Evolutionary conservation across 2,329 filamentous ascomycete species (phyloP).

Genomic region (Alternaria metachromatica): DNA sequence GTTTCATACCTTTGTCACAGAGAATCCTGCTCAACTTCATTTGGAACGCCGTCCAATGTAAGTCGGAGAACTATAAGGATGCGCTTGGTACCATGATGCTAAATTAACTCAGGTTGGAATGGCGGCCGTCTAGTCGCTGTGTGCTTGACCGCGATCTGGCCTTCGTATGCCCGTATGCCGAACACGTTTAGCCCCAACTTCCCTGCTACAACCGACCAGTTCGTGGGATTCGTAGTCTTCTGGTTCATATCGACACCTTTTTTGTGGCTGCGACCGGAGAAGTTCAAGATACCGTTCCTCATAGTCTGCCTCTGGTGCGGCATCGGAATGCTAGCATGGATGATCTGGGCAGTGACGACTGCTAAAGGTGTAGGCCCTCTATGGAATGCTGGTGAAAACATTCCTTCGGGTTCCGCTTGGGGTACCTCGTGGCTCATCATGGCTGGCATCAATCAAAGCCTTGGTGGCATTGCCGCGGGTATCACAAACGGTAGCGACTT

Average conservation of each 20-base stretch:
- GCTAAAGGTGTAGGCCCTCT: conserved; percentile 55
- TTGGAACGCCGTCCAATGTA: conserved; percentile 58
- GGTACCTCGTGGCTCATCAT: conserved; percentile 56
- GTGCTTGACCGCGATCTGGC: conserved; percentile 47
- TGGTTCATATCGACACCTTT: conserved; percentile 52
- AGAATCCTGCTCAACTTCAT: conserved; percentile 59
- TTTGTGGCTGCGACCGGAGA: conserved; percentile 58
- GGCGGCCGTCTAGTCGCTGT: conserved; percentile 44
- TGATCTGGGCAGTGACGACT: conserved; percentile 57
- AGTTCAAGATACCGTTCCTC: conserved; percentile 58
- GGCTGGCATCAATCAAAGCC: conserved; percentile 53
- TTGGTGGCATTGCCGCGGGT: conserved; percentile 52
- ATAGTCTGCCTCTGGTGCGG: conserved; percentile 54
- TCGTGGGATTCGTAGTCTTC: conserved; percentile 45
- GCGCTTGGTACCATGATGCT: neutral
- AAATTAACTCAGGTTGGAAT: conserved; percentile 38
- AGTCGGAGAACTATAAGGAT: conserved; percentile 12
- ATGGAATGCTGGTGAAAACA: conserved; percentile 47
- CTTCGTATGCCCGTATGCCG: conserved; percentile 43
- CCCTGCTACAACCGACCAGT: conserved; percentile 46
- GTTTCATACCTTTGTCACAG: conserved; percentile 58
- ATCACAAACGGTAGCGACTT: conserved; percentile 56
- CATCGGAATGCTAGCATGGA: conserved; percentile 55
- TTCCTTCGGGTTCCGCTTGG: conserved; percentile 48
- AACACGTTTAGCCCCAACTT: conserved; percentile 44